Base-by-base conservation (phyloP, 768 basidiomycete species). In the Tricholoma matsutake region DNA sequence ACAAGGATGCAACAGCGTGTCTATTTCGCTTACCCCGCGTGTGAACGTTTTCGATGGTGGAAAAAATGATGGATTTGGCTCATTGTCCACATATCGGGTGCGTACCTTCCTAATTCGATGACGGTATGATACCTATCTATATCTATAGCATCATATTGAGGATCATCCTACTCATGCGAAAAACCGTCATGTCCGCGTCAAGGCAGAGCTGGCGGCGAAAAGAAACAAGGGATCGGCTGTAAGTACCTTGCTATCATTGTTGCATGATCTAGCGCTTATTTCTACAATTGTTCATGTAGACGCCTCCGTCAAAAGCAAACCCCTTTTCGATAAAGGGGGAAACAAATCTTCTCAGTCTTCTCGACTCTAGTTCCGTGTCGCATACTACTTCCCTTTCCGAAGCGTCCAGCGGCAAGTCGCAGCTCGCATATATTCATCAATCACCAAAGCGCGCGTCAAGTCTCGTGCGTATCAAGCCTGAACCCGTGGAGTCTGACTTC, bases 31-130 rank as follows among this genome's bases (percentile, higher is more conserved):
- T 35, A 63, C 61, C 5, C 61, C 63, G 35, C 74, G 75, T 55
- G 51, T 65, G 16, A 70, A 66, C 31, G 61, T 61, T 1, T 58
- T 63, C 4, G 81, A 81, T 67, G 79, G 80, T n/a, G 81, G 83
- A 11, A 68, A 67, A 62, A 57, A 55, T 16, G 73, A 73, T 22
- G 82, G 84, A 20, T 63, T 83, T 57, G 83, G 83, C 20, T 79
- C 78, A 8, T 65, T 86, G 39, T 70, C 73, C n/a, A 69, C 76
- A 1, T 85, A 81, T 68, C 71, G 77, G 56, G 51, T 53, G n/a
- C n/a, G 84, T 83, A 67, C 56, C 77, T 71, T 20, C 64, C 31
- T 20, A 61, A 53, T 20, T 59, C 7, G 1, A 8, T 16, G 7
- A 47, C 41, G 31, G 13, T 54, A 29, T 35, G n/a, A 43, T 37